A percentile compares a stretch with the other conserved stretches of the same genome.
phyloP scores from a whole-genome alignment of 2,329 filamentous ascomycete genomes.

The Aspergillus sp. region DNA sequence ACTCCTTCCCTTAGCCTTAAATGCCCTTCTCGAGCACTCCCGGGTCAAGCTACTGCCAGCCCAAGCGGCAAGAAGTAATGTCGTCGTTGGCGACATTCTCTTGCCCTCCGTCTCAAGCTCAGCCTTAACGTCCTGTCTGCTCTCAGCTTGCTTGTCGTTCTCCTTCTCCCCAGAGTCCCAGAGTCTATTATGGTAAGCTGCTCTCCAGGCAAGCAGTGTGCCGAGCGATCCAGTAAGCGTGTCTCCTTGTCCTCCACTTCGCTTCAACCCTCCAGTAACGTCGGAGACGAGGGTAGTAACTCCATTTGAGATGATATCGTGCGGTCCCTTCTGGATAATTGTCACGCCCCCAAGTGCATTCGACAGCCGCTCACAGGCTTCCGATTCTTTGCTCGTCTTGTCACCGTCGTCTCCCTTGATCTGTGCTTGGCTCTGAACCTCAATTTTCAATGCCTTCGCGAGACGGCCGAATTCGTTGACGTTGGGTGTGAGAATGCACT shows the following conservation, averaged over 20 bases:
- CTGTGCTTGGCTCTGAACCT: slow-evolving; percentile 40
- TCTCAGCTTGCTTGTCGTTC: slow-evolving; percentile 24
- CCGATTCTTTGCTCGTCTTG: slow-evolving; percentile 43
- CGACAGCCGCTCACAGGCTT: slow-evolving; percentile 63
- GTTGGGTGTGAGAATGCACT: slow-evolving; percentile 89
- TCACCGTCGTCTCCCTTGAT: slow-evolving; percentile 33
- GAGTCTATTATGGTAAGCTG: slow-evolving; percentile 73
- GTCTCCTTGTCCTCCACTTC: slow-evolving; percentile 91
- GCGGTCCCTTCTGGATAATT: slow-evolving; percentile 78
- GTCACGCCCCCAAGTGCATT: slow-evolving; percentile 78
- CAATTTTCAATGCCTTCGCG: slow-evolving; percentile 66
- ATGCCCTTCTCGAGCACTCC: slow-evolving; percentile 83
- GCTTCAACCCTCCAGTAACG: slow-evolving; percentile 73
- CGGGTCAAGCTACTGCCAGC: slow-evolving; percentile 82
- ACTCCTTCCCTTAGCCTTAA: slow-evolving; percentile 74
- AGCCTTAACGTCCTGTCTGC: slow-evolving; percentile 34
- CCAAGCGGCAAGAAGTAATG: slow-evolving; percentile 71
- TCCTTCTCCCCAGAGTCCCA: slow-evolving; percentile 54
- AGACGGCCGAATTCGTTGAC: slow-evolving; percentile 85
- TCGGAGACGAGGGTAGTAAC: slow-evolving; percentile 68
- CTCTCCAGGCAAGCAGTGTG: slow-evolving; percentile 81
- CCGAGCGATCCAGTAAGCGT: slow-evolving; percentile 85
- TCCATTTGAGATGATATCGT: slow-evolving; percentile 79
- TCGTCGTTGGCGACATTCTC: slow-evolving; percentile 54
- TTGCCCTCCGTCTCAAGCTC: slow-evolving; percentile 40